A percentile compares a stretch with the other conserved stretches of the same genome.
These are phyloP conservation scores for Zancudomyces culisetae DNA, from an alignment of 371 early-diverging fungal genomes.

Conservation along the genomic window DNA sequence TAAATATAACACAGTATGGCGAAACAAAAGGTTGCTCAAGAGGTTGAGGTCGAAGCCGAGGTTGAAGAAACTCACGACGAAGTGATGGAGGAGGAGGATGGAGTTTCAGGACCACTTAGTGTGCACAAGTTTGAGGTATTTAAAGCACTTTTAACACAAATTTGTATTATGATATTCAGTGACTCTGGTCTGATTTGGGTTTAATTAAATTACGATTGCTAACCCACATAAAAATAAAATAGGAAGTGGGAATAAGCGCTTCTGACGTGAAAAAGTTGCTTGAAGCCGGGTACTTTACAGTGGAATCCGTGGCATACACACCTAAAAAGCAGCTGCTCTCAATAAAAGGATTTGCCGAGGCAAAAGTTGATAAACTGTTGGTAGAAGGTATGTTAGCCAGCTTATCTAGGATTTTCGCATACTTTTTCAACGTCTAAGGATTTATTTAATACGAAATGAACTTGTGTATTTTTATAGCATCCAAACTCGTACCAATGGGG, in stretches of 20 bases:
- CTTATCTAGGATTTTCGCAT: too few species aligned
- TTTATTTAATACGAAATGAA: too few species aligned
- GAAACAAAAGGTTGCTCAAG: conserved; percentile 4
- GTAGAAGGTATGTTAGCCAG: conserved; percentile 55
- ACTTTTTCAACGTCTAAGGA: too few species aligned
- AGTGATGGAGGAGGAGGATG: conserved; percentile 20
- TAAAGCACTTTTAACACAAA: too few species aligned
- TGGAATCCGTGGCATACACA: conserved; percentile 92
- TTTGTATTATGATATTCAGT: too few species aligned
- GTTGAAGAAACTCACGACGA: conserved; percentile 9
- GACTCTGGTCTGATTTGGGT: too few species aligned
- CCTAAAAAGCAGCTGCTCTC: conserved; percentile 79
- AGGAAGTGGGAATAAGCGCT: conserved; percentile 67
- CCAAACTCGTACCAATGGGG: conserved; percentile 89
- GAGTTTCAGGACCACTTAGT: conserved; percentile 22
- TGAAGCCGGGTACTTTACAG: conserved; percentile 88
- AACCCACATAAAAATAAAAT: too few species aligned
- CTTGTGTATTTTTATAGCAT: conserved; percentile 30
- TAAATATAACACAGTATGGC: neutral
- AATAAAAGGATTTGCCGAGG: conserved; percentile 97
- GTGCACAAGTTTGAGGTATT: conserved; percentile 26
- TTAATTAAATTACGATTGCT: too few species aligned
- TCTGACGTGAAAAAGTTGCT: conserved; percentile 71
- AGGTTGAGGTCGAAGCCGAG: conserved; percentile 21
- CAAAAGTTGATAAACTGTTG: conserved; percentile 95